Evolutionary conservation across 345 rosid species (phyloP).

Genomic region (Pseudoturritis turrita): DNA sequence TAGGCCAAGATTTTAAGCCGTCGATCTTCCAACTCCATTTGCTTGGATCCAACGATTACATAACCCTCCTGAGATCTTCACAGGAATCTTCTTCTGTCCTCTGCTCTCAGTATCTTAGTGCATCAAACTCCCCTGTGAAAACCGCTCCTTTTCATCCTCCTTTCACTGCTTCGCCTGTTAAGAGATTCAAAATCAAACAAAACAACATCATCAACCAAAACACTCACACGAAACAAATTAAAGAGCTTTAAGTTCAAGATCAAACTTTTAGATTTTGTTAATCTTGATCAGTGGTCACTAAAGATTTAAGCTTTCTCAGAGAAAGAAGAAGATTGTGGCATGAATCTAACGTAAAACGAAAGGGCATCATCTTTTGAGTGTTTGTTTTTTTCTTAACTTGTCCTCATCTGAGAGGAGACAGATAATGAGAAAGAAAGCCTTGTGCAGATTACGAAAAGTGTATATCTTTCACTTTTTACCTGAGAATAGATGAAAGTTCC

Average conservation of each 20-base stretch:
- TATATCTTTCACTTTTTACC: slow-evolving; percentile 26
- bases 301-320: background rate
- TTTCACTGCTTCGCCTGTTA: slow-evolving; percentile 21
- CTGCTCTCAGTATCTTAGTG: background rate
- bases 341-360: background rate
- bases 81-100: background rate
- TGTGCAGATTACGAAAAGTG: background rate
- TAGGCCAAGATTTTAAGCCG: background rate
- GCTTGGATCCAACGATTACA: background rate
- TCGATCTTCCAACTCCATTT: slow-evolving; percentile 4
- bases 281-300: background rate
- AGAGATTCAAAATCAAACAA: background rate
- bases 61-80: slow-evolving; percentile 2
- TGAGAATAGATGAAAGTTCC: slow-evolving; percentile 81
- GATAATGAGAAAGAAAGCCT: background rate
- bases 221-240: background rate
- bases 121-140: slow-evolving; percentile 4
- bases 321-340: background rate
- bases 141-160: background rate
- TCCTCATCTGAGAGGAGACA: background rate
- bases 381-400: background rate
- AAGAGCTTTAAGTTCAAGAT: background rate
- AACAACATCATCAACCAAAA: background rate
- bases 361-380: background rate
- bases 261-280: background rate